Evolutionary conservation across 148 eudicot genomes (phyloP).

Genomic region (Cornus kousa): DNA sequence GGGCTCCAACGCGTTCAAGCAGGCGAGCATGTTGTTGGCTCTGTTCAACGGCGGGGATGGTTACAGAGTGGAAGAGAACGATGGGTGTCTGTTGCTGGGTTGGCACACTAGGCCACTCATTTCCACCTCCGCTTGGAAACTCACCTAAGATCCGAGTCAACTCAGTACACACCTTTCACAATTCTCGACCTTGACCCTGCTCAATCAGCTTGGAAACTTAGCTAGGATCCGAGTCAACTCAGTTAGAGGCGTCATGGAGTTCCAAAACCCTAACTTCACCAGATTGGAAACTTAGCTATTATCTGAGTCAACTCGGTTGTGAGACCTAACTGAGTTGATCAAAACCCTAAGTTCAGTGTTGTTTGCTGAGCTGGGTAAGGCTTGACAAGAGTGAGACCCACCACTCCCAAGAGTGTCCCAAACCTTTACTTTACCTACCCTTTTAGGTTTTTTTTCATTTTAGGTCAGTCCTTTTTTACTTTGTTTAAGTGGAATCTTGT

Average conservation of each 20-base stretch:
- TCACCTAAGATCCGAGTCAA: constrained; percentile 13
- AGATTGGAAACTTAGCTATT: too few relatives aligned
- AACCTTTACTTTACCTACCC: neutral
- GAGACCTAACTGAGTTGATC: too few relatives aligned
- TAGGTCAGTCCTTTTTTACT: too few relatives aligned
- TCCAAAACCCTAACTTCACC: too few relatives aligned
- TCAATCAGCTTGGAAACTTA: constrained; percentile 48
- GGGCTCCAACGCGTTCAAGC: constrained; percentile 71
- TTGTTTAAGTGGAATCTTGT: constrained; percentile 6
- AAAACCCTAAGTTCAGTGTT: neutral
- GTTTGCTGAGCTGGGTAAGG: constrained; percentile 3
- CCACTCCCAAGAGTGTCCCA: neutral
- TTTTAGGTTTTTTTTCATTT: neutral
- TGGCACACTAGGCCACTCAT: constrained; percentile 75
- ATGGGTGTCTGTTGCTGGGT: constrained; percentile 68
- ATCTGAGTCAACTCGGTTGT: neutral
- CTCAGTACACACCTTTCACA: too few relatives aligned
- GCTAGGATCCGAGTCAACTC: constrained; percentile 9
- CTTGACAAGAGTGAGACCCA: constrained; percentile 15
- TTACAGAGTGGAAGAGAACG: constrained; percentile 69
- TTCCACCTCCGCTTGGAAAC: constrained; percentile 74
- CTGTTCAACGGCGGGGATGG: constrained; percentile 65
- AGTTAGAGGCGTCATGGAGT: too few relatives aligned
- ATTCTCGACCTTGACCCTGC: too few relatives aligned
- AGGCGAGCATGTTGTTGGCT: constrained; percentile 64